A percentile compares a stretch with the other conserved stretches of the same genome.
Conservation (phyloP, 177 flowering plant species). For the Vitis hybrid region DNA sequence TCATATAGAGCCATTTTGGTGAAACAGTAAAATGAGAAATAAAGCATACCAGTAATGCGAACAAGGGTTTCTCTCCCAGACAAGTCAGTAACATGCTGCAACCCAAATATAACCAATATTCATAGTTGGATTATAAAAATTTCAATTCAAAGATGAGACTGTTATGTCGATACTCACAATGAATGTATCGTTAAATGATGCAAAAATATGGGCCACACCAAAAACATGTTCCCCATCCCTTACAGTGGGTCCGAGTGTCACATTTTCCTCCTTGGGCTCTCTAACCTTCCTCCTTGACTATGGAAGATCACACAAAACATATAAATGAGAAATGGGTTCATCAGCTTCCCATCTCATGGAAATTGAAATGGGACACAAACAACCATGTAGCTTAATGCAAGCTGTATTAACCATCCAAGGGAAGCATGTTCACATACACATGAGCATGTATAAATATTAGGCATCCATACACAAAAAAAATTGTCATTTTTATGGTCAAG, state of each 20-base stretch:
- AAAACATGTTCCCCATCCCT: conserved; percentile 64
- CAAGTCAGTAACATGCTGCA: conserved; percentile 53
- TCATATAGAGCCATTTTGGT: no score
- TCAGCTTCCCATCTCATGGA: no score
- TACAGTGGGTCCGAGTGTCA: conserved; percentile 58
- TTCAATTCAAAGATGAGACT: not conserved
- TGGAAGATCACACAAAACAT: not conserved
- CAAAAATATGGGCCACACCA: conserved; percentile 66
- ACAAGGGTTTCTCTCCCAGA: conserved; percentile 50
- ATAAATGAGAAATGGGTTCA: not conserved
- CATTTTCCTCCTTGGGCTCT: conserved; percentile 63
- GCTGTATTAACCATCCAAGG: no score
- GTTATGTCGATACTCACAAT: conserved; percentile 40
- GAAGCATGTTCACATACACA: no score
- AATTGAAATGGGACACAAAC: no score
- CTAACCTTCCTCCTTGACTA: conserved; percentile 53
- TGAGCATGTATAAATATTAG: no score
- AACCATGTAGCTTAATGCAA: no score
- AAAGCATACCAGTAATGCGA: conserved; percentile 40
- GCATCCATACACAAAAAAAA: no score
- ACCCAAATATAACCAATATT: not conserved
- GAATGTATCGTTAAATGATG: conserved; percentile 70
- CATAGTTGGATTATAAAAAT: not conserved
- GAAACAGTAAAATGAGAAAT: not conserved
- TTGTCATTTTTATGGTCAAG: no score